phyloP scores from a whole-genome alignment of 768 basidiomycete species.

The Suillus spraguei region DNA sequence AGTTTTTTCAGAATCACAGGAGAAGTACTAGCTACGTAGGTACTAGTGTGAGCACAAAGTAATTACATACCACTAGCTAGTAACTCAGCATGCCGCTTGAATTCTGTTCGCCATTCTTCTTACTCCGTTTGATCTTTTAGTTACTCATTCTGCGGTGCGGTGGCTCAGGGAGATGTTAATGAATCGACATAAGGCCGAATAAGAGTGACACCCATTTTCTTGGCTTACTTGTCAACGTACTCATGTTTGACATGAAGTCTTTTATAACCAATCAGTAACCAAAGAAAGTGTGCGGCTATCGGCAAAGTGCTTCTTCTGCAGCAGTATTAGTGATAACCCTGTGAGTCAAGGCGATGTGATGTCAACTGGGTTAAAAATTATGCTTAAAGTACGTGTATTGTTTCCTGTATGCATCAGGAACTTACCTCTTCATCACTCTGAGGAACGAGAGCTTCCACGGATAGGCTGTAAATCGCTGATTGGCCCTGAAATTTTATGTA shows the following conservation, averaged over 20 bases:
- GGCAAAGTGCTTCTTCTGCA: not conserved
- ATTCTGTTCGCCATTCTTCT: not conserved
- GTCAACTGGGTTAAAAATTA: not conserved
- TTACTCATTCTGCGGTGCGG: not conserved
- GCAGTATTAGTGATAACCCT: not conserved
- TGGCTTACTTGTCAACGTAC: not conserved
- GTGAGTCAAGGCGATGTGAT: not conserved
- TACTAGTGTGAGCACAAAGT: not conserved
- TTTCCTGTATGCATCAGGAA: not conserved
- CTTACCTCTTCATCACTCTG: not conserved
- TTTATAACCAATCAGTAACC: not conserved
- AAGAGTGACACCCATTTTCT: not conserved
- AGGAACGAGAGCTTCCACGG: not conserved
- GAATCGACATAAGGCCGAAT: not conserved
- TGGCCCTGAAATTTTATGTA: not conserved
- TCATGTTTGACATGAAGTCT: not conserved
- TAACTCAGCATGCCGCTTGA: not conserved
- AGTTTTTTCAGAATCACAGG: not conserved
- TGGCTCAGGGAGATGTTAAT: not conserved
- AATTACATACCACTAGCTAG: not conserved
- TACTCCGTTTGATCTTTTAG: not conserved
- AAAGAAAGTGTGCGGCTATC: not conserved
- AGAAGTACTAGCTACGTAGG: not conserved
- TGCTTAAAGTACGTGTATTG: not conserved
- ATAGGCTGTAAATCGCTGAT: not conserved